Evolutionary conservation across 768 basidiomycete species (phyloP).

Genomic region (Suillus subluteus): DNA sequence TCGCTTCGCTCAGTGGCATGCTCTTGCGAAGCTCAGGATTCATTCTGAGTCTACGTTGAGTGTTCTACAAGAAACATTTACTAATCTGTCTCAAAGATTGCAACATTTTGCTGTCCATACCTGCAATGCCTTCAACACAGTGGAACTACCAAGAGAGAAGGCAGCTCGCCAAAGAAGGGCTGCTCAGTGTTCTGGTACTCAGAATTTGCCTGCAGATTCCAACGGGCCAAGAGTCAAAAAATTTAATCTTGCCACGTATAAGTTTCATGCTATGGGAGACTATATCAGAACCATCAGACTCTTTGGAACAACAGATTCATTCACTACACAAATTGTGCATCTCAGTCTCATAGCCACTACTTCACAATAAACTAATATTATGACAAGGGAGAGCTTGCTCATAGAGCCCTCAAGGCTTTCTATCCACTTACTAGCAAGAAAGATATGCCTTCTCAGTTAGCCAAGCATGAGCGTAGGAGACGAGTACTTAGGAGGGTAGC

Average conservation of each 20-base stretch:
- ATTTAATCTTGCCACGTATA: too few species aligned
- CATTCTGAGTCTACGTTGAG: not conserved
- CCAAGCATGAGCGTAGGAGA: too few species aligned
- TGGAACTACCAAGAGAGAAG: not conserved
- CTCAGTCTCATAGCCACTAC: rapidly evolving
- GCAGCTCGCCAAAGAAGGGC: not conserved
- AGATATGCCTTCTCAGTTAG: too few species aligned
- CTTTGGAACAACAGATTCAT: not conserved
- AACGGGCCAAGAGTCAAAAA: too few species aligned
- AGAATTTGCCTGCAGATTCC: too few species aligned
- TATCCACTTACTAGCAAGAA: too few species aligned
- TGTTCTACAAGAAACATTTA: not conserved
- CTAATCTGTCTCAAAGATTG: not conserved
- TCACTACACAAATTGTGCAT: not conserved
- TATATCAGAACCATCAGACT: not conserved
- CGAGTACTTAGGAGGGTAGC: too few species aligned
- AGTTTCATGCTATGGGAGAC: not conserved
- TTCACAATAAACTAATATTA: not conserved
- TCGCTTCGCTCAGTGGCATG: too few species aligned
- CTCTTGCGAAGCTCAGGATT: not conserved
- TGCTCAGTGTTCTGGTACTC: too few species aligned
- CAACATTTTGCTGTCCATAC: not conserved
- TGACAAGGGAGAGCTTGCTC: too few species aligned
- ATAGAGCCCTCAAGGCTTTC: too few species aligned
- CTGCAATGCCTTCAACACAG: not conserved